Base-by-base conservation (phyloP, 2,329 filamentous ascomycete genomes). In the Fusarium nisikadoi region DNA sequence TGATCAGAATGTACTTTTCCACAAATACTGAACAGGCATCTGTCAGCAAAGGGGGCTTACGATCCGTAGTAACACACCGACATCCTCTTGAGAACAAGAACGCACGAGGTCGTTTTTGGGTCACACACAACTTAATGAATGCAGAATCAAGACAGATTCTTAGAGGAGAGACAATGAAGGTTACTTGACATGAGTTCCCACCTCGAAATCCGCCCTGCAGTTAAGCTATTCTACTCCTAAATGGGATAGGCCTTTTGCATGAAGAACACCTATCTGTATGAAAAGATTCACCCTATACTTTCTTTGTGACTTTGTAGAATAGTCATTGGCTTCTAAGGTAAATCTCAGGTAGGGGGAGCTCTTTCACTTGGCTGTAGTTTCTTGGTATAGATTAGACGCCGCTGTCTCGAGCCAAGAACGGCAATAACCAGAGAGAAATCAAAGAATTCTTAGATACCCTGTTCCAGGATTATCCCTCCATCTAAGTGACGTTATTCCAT, bases 141-240 rank as follows among this genome's bases (percentile, higher is more conserved):
- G 56, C 52, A 58, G 41, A 60, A 65, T 38, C 43, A 70, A 62
- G 50, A 53, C 57, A 68, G 39, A 70, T 35, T 46, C 33, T 35
- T 59, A 39, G 49, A 47, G 25, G 55, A 56, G 53, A 43, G 39
- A 27, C 38, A 66, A 53, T 27, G 36, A 57, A 41, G 58, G 20
- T 53, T 39, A 33, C 33, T 72, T 47, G 56, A 63, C 43, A 57
- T 36, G 52, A 63, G 47, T 63, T 65, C 56, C 42, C 42, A 54
- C 66, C 54, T 68, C 56, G 64, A 41, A 66, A 53, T 41, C 42
- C 35, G 56, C 29, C 41, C 29, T 67, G 61, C 52, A 42, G 36
- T 35, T 35, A 31, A 29, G 23, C 38, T 62, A 46, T 70, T 71
- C 57, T 71, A 71, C 70, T 70, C 70, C 70, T 38, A 59, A 68